A percentile compares a stretch with the other conserved stretches of the same genome.
Conservation (phyloP, 768 basidiomycete genomes). For the Boletus vermiculosoides region DNA sequence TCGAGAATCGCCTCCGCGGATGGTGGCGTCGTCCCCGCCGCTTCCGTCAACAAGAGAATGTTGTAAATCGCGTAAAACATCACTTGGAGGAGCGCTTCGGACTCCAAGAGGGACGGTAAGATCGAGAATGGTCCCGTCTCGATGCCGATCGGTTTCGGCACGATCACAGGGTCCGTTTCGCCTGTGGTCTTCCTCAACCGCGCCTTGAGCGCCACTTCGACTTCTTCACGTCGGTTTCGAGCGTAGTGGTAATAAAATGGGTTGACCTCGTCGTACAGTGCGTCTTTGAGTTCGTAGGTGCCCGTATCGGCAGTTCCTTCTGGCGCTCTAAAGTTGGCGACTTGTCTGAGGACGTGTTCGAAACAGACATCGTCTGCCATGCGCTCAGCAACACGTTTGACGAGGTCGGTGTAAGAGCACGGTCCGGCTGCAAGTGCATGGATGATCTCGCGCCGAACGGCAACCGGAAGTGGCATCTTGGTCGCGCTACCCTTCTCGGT, state of each 20-base stretch:
- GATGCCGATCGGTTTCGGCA: constrained; percentile 70
- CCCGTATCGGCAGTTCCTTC: constrained; percentile 78
- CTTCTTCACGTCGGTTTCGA: constrained; percentile 90
- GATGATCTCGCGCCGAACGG: constrained; percentile 81
- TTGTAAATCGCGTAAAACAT: constrained; percentile 83
- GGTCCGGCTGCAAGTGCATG: constrained; percentile 89
- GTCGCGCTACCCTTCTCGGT: constrained; percentile 78
- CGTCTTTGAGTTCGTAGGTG: constrained; percentile 84
- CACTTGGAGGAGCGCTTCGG: constrained; percentile 71
- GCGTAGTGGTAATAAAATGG: constrained; percentile 97
- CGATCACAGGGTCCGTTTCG: constrained; percentile 64
- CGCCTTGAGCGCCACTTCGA: constrained; percentile 69
- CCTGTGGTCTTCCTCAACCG: constrained; percentile 66
- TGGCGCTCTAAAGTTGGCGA: constrained; percentile 81
- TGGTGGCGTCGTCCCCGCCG: constrained; percentile 58
- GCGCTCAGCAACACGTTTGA: constrained; percentile 87
- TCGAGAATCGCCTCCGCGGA: constrained; percentile 90
- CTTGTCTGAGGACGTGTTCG: constrained; percentile 71
- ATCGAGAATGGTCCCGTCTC: constrained; percentile 64
- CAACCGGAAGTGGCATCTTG: constrained; percentile 58
- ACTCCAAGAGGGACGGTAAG: constrained; percentile 63
- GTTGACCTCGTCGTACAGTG: constrained; percentile 82
- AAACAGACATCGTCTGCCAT: constrained; percentile 82
- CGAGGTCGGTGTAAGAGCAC: constrained; percentile 86
- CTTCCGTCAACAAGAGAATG: constrained; percentile 63